Evolutionary conservation across 768 basidiomycete genomes (phyloP).

Genomic region (Mycena belliarum): DNA sequence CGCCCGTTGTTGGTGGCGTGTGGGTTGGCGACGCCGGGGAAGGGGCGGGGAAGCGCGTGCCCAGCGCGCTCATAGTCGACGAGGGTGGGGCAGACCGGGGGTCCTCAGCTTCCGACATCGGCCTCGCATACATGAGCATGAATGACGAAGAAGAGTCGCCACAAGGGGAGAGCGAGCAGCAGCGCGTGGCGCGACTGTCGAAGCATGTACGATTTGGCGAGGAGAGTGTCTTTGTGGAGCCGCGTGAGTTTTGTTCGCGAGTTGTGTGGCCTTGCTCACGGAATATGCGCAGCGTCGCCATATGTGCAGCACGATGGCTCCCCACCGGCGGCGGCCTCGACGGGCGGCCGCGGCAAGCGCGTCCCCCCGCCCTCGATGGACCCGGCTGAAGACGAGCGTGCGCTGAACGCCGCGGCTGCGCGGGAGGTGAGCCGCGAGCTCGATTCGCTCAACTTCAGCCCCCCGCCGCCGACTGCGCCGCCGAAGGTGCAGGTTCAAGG

Average conservation of each 20-base stretch:
- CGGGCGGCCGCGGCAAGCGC: slow-evolving; percentile 13
- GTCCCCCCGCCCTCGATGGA: slow-evolving; percentile 42
- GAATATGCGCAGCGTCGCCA: slow-evolving; percentile 1
- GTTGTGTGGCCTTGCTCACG: not conserved
- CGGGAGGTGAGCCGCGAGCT: slow-evolving; percentile 67
- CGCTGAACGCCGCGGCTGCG: slow-evolving; percentile 67
- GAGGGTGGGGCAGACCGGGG: slow-evolving; percentile 15
- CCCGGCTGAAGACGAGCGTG: slow-evolving; percentile 49
- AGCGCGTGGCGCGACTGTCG: slow-evolving; percentile 14
- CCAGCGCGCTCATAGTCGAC: slow-evolving; percentile 7
- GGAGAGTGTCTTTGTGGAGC: slow-evolving; percentile 39
- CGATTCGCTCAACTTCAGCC: slow-evolving; percentile 48
- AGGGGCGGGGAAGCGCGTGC: not conserved
- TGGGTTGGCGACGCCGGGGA: slow-evolving; percentile 31
- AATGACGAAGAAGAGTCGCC: not conserved
- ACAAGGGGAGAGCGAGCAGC: slow-evolving; percentile 13
- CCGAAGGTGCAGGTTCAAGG: not conserved
- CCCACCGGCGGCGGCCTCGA: not conserved
- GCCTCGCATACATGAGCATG: slow-evolving; percentile 32
- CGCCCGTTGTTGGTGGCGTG: slow-evolving; percentile 33
- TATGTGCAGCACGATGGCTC: slow-evolving; percentile 10
- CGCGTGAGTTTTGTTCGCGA: not conserved
- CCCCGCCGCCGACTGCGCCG: slow-evolving; percentile 20
- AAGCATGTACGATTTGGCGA: slow-evolving; percentile 48
- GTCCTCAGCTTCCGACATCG: slow-evolving; percentile 23